phyloP scores from a whole-genome alignment of 352 stramenopile species.

The Phytopythium mirpurense region DNA sequence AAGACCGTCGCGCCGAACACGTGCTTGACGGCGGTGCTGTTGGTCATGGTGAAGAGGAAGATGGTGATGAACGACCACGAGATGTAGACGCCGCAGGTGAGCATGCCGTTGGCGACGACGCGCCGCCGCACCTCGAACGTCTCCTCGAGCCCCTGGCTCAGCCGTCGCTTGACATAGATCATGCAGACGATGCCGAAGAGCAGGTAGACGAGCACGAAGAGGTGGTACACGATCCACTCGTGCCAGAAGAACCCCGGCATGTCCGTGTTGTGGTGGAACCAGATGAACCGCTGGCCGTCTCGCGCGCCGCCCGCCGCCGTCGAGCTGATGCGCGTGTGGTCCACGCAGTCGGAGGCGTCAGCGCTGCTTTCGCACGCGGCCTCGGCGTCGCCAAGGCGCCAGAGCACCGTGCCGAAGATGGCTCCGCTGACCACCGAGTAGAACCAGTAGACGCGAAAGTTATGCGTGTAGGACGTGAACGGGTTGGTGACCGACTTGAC shows the following conservation, averaged over 20 bases:
- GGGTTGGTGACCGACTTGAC: slow-evolving; percentile 88
- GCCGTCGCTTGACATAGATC: slow-evolving; percentile 68
- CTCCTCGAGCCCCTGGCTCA: slow-evolving; percentile 72
- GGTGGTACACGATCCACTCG: slow-evolving; percentile 78
- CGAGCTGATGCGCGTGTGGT: slow-evolving; percentile 15
- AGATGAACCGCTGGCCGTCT: slow-evolving; percentile 58
- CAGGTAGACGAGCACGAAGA: slow-evolving; percentile 75
- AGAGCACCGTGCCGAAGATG: slow-evolving; percentile 61
- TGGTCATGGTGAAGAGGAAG: slow-evolving; percentile 62
- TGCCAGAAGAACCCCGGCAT: slow-evolving; percentile 77
- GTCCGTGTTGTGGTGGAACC: slow-evolving; percentile 81
- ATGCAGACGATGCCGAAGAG: slow-evolving; percentile 71
- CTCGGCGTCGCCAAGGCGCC: slow-evolving; percentile 43
- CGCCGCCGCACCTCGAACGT: slow-evolving; percentile 80
- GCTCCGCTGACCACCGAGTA: slow-evolving; percentile 72
- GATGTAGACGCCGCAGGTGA: slow-evolving; percentile 81
- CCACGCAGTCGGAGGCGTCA: slow-evolving; percentile 11
- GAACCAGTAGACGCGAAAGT: slow-evolving; percentile 81
- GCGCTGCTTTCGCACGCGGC: slow-evolving; percentile 11
- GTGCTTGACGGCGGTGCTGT: slow-evolving; percentile 32
- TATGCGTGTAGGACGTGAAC: slow-evolving; percentile 84
- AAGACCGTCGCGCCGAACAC: slow-evolving; percentile 36
- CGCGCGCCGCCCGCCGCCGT: slow-evolving; percentile 7
- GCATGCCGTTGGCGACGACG: slow-evolving; percentile 72
- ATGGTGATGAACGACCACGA: slow-evolving; percentile 77